A percentile compares a stretch with the other conserved stretches of the same genome.
phyloP scores from a whole-genome alignment of 768 basidiomycete species.

The Kwoniella newhampshirensis region DNA sequence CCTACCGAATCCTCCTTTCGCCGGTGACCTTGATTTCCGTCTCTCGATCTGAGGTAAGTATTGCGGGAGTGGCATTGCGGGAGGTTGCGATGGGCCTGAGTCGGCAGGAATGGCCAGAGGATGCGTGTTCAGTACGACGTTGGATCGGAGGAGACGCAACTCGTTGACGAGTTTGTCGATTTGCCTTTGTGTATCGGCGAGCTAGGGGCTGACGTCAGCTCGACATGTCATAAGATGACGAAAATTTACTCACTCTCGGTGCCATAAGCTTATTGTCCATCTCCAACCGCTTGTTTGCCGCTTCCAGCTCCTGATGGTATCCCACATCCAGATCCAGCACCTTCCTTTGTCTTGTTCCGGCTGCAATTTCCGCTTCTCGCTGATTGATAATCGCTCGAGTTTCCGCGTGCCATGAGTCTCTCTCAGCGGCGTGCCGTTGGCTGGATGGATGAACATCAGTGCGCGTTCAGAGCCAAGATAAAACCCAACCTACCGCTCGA shows the following conservation, averaged over 20 bases:
- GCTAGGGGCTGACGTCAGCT: conserved; percentile 22
- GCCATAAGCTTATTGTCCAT: conserved; percentile 51
- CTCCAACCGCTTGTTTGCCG: conserved; percentile 47
- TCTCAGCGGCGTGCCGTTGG: conserved; percentile 37
- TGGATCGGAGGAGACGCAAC: conserved; percentile 38
- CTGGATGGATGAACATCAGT: conserved; percentile 14
- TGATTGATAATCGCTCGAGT: conserved; percentile 28
- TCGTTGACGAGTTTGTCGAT: conserved; percentile 48
- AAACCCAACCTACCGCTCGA: conserved; percentile 36
- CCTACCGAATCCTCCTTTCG: conserved; percentile 1
- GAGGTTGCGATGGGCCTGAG: conserved; percentile 4
- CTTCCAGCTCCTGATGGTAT: conserved; percentile 50
- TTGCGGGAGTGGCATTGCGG: not conserved
- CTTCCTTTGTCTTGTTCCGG: conserved; percentile 32
- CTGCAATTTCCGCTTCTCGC: conserved; percentile 41
- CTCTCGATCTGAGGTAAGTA: not conserved
- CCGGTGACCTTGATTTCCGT: conserved; percentile 25
- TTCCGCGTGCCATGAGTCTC: conserved; percentile 40
- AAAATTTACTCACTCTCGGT: conserved; percentile 32
- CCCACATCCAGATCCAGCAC: conserved; percentile 45
- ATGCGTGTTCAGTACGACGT: conserved; percentile 31
- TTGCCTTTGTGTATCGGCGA: conserved; percentile 47
- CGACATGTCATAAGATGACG: not conserved
- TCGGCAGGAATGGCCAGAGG: conserved; percentile 12
- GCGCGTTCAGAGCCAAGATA: not conserved